Base-by-base conservation (phyloP, 257 asterid genomes). In the Solanum chaucha region DNA sequence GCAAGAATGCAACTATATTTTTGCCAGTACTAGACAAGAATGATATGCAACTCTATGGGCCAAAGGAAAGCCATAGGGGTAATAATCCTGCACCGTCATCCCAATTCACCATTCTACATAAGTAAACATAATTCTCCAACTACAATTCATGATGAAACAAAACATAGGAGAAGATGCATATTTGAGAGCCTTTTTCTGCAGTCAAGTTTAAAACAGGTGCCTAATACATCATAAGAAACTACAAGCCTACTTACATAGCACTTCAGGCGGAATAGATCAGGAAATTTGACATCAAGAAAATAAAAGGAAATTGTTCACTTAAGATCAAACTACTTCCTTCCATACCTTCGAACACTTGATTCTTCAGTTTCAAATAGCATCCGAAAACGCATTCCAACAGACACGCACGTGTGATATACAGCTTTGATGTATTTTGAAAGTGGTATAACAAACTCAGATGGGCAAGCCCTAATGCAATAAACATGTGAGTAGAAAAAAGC, bases 291-390 rank as follows among this genome's bases (percentile, higher is more conserved):
- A 10, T 48, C 85, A 46, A 26, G 85, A 28, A 24, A 30, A 28
- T 28, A 46, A 28, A 46, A 28, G 67, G 41, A 46, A 28, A 46
- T 28, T 14, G 19, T 28, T 46, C 67, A 28, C 40, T 30, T 48
- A 28, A 46, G 51, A 83, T 71, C 73, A n/a, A 36, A 83, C 51
- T 35, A 58, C 19, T 30, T 72, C 28, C 38, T 72, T n/a, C 70
- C 36, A 67, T 90, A 95, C 99, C 99, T 96, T 90, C 99, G 99
- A 72, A 96, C 98, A 89, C 98, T 95, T 44, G 99, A 96, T 94
- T 96, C 99, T 91, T 96, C 99, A 81, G 98, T 96, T 91, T 96
- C 99, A 89, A 95, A 94, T 40, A 96, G 96, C 99, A 96, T 96
- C 44, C 98, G 93, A 46, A 96, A 96, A 64, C 99, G 98, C 99